Base-by-base conservation (phyloP, 2,329 filamentous ascomycete genomes). In the Aulographum hederae region DNA sequence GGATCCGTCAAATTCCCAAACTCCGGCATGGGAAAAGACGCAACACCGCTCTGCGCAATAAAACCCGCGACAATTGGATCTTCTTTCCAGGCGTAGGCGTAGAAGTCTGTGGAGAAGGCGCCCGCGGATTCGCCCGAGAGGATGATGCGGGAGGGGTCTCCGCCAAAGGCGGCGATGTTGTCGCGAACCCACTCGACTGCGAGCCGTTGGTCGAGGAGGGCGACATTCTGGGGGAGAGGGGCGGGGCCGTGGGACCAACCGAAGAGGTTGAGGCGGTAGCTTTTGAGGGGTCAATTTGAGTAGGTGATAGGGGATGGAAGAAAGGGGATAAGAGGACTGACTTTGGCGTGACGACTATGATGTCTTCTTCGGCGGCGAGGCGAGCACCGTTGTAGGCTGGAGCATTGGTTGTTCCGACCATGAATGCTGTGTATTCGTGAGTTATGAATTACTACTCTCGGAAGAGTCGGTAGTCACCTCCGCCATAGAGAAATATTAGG, bases 141-240 rank as follows among this genome's bases (percentile, higher is more conserved):
- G 28, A 38, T 38, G 14, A 65, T 61, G 14, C 46, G 46, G 33
- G n/a, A n/a, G n/a, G n/a, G n/a, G n/a, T n/a, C n/a, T n/a, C n/a
- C n/a, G n/a, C n/a, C n/a, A n/a, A n/a, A 35, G 5, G 3, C 10
- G 10, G 30, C 30, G 8, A 35, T 34, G 14, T 35, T 35, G 17
- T 35, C 33, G n/a, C n/a, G n/a, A n/a, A n/a, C n/a, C n/a, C n/a
- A n/a, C n/a, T n/a, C n/a, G n/a, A n/a, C n/a, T n/a, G n/a, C 33
- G 18, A 35, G 20, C 14, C 33, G 30, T 28, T 28, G 30, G 15
- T 35, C 33, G 3, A 33, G 33, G 2, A 35, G 30, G 4, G 30
- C 33, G 10, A 28, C 25, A n/a, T 35, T 35, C 11, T 19, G 20
- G 11, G 26, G 30, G 5, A 19, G 2, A 11, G 33, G 15, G 14